Conservation (phyloP, 1,284 basidiomycete species). For the Rhodotorula sp. region DNA sequence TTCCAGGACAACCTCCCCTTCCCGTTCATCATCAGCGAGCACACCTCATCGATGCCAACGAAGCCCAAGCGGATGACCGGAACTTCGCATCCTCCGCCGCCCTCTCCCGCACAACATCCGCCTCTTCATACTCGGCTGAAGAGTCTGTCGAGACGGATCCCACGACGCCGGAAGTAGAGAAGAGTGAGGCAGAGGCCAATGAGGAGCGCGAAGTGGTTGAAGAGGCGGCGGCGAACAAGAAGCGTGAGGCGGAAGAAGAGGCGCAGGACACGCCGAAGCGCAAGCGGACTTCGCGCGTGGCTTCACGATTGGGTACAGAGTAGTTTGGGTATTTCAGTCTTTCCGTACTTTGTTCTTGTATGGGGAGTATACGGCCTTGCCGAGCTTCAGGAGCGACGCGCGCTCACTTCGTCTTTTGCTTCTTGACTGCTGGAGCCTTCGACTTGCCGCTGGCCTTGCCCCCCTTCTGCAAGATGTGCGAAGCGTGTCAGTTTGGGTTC, state of each 20-base stretch:
- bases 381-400: too few species aligned
- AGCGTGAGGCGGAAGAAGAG: too few species aligned
- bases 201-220: too few species aligned
- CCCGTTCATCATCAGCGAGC: slow-evolving; percentile 7
- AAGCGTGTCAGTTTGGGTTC: neutral
- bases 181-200: too few species aligned
- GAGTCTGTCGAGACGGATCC: neutral
- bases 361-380: neutral
- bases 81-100: neutral
- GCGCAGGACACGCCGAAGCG: neutral
- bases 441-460: slow-evolving; percentile 16
- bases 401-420: slow-evolving; percentile 18
- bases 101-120: neutral
- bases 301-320: neutral
- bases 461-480: slow-evolving; percentile 10
- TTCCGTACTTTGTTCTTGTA: neutral
- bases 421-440: slow-evolving; percentile 24
- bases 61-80: too few species aligned
- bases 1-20: slow-evolving; percentile 21
- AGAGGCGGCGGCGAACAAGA: too few species aligned
- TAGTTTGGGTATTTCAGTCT: too few species aligned
- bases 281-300: neutral
- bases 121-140: neutral
- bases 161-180: neutral
- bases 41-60: neutral